A percentile compares a stretch with the other conserved stretches of the same genome.
phyloP scores from a whole-genome alignment of 768 basidiomycete genomes.

The Mycena floridula region DNA sequence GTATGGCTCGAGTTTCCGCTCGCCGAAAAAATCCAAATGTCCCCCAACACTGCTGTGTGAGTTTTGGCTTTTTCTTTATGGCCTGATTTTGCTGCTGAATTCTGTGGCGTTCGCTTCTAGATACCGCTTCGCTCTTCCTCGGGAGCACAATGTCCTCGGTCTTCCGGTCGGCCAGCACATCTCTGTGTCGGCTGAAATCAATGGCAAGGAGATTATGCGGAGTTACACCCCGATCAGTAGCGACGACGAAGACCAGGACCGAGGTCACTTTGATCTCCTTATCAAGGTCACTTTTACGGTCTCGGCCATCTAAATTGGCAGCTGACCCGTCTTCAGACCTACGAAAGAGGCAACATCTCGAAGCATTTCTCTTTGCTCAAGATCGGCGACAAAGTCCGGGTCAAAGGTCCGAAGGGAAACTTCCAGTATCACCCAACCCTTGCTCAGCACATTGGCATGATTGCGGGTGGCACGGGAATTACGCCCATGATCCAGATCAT shows the following conservation, averaged over 20 bases:
- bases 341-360: slow-evolving; percentile 97
- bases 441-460: slow-evolving; percentile 86
- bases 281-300: slow-evolving; percentile 66
- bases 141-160: slow-evolving; percentile 71
- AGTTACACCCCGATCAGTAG: slow-evolving; percentile 95
- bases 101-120: slow-evolving; percentile 34
- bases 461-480: slow-evolving; percentile 97
- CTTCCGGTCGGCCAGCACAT: slow-evolving; percentile 98
- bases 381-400: slow-evolving; percentile 79
- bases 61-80: slow-evolving; percentile 17
- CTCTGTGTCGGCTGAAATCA: slow-evolving; percentile 82
- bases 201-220: slow-evolving; percentile 84
- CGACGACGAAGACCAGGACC: slow-evolving; percentile 90
- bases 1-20: slow-evolving; percentile 83
- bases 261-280: slow-evolving; percentile 91
- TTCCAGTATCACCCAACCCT: slow-evolving; percentile 78
- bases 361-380: slow-evolving; percentile 76
- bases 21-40: slow-evolving; percentile 73
- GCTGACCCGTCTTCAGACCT: slow-evolving; percentile 50
- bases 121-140: slow-evolving; percentile 87
- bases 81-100: slow-evolving; percentile 3
- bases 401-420: slow-evolving; percentile 96
- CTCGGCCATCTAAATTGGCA: slow-evolving; percentile 3
- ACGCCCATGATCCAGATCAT: slow-evolving; percentile 99
- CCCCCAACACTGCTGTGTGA: slow-evolving; percentile 94